Evolutionary conservation across 495 filamentous ascomycete species (phyloP), one percentile per base, ranked within the genome.

Genomic region (Astrothelium subdiscretum): DNA sequence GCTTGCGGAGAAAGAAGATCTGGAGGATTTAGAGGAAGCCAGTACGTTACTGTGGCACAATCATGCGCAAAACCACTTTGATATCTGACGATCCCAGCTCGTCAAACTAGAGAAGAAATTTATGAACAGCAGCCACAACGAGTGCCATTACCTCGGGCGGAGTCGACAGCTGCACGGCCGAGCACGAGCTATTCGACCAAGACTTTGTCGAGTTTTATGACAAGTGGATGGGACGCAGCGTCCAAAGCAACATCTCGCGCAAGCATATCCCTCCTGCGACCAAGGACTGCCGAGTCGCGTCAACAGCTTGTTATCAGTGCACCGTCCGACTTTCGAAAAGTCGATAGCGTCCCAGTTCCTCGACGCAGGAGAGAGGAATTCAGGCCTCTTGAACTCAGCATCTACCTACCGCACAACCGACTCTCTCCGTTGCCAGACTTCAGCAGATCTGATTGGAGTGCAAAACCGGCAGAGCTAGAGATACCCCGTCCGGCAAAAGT

Each of bases 311-410:
- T 54, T 29, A 54, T 54, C 29, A 29, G 48, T 15, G 48, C 48
- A 29, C 48, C 48, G 3, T 54, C 48, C 12, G 48, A 54, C 24
- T 54, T 54, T 54, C 48, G 68, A 70, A 29, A 61, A 66, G 18
- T 63, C 61, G 40, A 58, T 66, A 15, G 63, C 64, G 66, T 11
- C 8, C 64, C 68, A 0, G 15, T 27, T 29, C 48, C 48, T 3
- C 29, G 65, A 15, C 66, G 69, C 15, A 66, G 69, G 12, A 61
- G 67, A 59, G 60, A 60, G 3, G 71, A 78, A 18, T 90, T 90
- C 72, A 80, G 81, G 38, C 87, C 88, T 12, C 77, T 94, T 40
- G 83, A 92, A 73, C 78, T 95, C 58, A 90, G 82, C 73, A 88
- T 95, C 62, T 85, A 88, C 69, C 70, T 79, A 60, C 81, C 84